Base-by-base conservation (phyloP, 768 basidiomycete species). In the Amanita polypyramis region DNA sequence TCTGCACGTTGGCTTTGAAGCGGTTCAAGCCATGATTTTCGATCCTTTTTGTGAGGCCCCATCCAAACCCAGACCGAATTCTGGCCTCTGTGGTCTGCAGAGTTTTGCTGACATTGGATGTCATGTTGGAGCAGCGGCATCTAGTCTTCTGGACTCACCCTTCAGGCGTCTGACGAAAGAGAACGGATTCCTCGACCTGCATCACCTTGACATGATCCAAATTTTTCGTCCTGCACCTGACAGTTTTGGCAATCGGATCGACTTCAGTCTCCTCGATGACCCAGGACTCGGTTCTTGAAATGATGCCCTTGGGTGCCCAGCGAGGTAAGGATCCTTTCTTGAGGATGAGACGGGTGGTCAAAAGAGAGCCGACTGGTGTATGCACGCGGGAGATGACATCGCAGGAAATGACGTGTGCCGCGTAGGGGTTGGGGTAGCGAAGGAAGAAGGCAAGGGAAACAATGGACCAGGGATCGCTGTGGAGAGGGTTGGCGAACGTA, bases 361-460 rank as follows among this genome's bases (percentile, higher is more conserved):
- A 63, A 15, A 97, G 74, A 12, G 84, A 76, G 34, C 92, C 92
- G 2, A 74, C 65, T 10, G 82, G 72, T 1, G 87, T 81, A 54
- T 86, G 70, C 15, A 67, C 72, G 55, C 94, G 86, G 46, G 88
- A 86, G 54, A 98, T 80, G 58, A 97, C 92, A 70, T 97, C 94
- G 73, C 91, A 94, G 3, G 93, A 93, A 55, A 94, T 67, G 63
- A 98, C 85, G 68, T 98, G 94, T 32, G 86, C 73, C 5, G 94
- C 89, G 59, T 90, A 91, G 42, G 94, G 92, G 62, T 96, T 97
- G 3, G 94, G 94, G 65, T 96, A 98, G 53, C 94, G 85, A 51
- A 96, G 71, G 62, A 94, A 94, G 72, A 86, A 96, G 10, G 94
- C 94, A 54, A 95, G 74, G 15, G 94, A 81, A 51, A 95, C 88